Evolutionary conservation across 73 alveolate species (phyloP), one percentile per base, ranked within the genome.

Genomic region (Paramecium bursaria): DNA sequence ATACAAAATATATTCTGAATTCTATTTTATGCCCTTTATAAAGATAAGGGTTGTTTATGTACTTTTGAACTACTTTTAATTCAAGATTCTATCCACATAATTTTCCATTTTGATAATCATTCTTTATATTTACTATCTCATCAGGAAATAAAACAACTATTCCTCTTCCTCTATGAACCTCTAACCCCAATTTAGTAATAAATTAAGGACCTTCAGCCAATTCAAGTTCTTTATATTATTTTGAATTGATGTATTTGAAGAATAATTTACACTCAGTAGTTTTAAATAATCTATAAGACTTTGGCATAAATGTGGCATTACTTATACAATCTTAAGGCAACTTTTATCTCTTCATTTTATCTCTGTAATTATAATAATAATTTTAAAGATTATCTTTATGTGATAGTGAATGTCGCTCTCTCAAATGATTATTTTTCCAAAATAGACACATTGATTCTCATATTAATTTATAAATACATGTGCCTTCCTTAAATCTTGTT

Each of bases 131-230:
- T 54, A 19, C 6, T 9, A 30, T 53, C 23, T 50, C 46, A 19
- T 53, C 33, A 30, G 85, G 85, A 39, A 73, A 79, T 30, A 79
- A 47, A 7, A 79, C 44, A 14, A 26, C 42, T 15, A 79, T 79
- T 39, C 89, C 89, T 11, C 76, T 10, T 3, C 89, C 89, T 53
- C 89, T 61, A 33, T 79, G 89, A 79, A 79, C 76, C 26, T 79
- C 89, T 44, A 61, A 42, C 14, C 89, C 89, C 7, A 39, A 22
- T n/a, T 79, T 79, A 5, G 57, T 79, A 3, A 79, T 79, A 52
- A 79, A 79, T 31, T 49, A 61, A 35, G 76, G 55, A 1, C 89
- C 89, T 1, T 79, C 80, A 21, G 29, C 54, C 23, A 21, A 29
- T 5, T 53, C 29, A n/a, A 54, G 0, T 3, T 44, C 73, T 44